phyloP scores from a whole-genome alignment of 768 basidiomycete genomes.

The Podaxis sp. region DNA sequence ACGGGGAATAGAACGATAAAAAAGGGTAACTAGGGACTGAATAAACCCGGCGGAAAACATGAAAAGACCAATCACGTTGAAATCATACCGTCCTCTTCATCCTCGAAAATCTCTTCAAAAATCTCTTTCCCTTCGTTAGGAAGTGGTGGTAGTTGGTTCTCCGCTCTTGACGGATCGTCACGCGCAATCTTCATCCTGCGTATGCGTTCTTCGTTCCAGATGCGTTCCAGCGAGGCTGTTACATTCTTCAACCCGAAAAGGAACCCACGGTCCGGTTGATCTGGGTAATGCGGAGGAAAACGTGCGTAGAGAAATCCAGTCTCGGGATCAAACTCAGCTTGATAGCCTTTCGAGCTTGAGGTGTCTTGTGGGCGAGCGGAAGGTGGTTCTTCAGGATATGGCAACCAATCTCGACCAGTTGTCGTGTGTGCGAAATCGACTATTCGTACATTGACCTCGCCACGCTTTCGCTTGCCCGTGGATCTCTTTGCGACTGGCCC shows the following conservation, averaged over 20 bases:
- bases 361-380: conserved; percentile 40
- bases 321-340: conserved; percentile 76
- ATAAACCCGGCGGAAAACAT: background rate
- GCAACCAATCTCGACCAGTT: conserved; percentile 88
- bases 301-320: conserved; percentile 86
- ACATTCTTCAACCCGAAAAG: conserved; percentile 86
- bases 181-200: conserved; percentile 61
- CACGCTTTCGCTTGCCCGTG: conserved; percentile 69
- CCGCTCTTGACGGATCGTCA: conserved; percentile 48
- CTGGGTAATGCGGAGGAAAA: conserved; percentile 90
- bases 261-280: conserved; percentile 92
- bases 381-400: conserved; percentile 46
- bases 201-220: conserved; percentile 86
- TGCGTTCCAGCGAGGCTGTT: conserved; percentile 69
- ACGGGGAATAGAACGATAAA: conserved; percentile 3
- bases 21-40: conserved; percentile 3
- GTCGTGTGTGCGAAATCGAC: conserved; percentile 99
- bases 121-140: conserved; percentile 74
- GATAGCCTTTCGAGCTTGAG: conserved; percentile 70
- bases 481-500: conserved; percentile 66
- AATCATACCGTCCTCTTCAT: conserved; percentile 73
- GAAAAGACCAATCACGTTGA: conserved; percentile 50
- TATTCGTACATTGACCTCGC: conserved; percentile 92
- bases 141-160: conserved; percentile 60
- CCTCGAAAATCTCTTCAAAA: conserved; percentile 70